Base-by-base conservation (phyloP, 306 rosid species). In the Abrus precatorius region DNA sequence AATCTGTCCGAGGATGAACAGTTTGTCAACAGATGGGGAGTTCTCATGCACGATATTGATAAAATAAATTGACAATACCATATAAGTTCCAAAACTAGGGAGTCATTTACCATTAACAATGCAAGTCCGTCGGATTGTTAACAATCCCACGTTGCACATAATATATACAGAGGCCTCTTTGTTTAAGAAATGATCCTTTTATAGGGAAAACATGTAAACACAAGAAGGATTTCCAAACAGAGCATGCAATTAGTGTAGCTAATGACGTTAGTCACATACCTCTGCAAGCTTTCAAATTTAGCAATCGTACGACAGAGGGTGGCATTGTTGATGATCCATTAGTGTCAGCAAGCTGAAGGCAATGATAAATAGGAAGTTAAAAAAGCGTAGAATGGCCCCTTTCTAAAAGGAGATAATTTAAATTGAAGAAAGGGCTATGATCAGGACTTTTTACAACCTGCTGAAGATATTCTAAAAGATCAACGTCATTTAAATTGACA, bases 381-480 rank as follows among this genome's bases (percentile, higher is more conserved):
- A 34, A 71, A 66, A 45, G 54, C 44, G 34, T 13, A 54, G 66
- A 72, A 14, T 52, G 41, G 29, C 45, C 77, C 20, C 57, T 29
- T 44, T 47, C 12, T 50, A 60, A 77, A 72, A 60, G 40, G 80
- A 20, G 72, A 86, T 8, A 82, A 76, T 65, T 29, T 54, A 28
- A 36, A 79, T 8, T 69, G 10, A 77, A 47, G 66, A 41, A 49
- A 73, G 83, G 44, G 53, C 49, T 60, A 34, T 47, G 47, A 44
- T 72, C 56, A 75, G 32, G 7, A 56, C 40, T 12, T 77, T 63
- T 50, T 57, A 53, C 78, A 34, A 95, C 99, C 99, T 95, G 99
- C 90, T 93, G 98, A 86, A 95, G 98, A 88, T 87, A 95, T 78
- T 95, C 99, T 88, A 90, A 64, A 62, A 95, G 98, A 90, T 95